Evolutionary conservation across 139 green algal species (phyloP).

Genomic region (Tetratostichococcus sp.): DNA sequence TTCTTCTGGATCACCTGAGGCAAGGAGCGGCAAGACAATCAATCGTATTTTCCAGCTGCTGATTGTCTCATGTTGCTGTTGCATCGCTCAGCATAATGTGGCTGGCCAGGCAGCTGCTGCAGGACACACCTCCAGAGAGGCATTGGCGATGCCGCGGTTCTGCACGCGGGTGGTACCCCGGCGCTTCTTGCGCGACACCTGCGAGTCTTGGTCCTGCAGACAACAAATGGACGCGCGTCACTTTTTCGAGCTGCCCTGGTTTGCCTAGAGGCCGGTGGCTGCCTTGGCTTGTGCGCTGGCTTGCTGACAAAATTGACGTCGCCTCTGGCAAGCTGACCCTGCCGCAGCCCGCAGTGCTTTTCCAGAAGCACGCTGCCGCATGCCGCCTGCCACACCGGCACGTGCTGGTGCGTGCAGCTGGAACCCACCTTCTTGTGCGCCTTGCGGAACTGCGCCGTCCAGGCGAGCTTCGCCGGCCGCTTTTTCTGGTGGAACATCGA

Average conservation of each 20-base stretch:
- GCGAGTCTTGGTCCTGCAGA: constrained; percentile 55
- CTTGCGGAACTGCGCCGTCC: constrained; percentile 93
- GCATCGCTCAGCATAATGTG: too few relatives aligned
- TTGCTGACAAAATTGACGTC: too few relatives aligned
- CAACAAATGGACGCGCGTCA: too few relatives aligned
- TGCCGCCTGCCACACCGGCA: too few relatives aligned
- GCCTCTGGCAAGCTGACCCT: too few relatives aligned
- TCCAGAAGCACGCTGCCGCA: too few relatives aligned
- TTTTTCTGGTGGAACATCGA: constrained; percentile 86
- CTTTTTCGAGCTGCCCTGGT: too few relatives aligned
- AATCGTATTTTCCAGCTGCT: too few relatives aligned
- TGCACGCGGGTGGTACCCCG: constrained; percentile 51
- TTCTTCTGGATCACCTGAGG: constrained; percentile 83
- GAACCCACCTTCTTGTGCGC: constrained; percentile 90
- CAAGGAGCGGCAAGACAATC: too few relatives aligned
- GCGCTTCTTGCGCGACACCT: constrained; percentile 85
- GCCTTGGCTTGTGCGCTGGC: not conserved
- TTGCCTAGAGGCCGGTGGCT: not conserved
- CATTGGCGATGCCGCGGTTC: constrained; percentile 78
- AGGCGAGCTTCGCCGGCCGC: constrained; percentile 94
- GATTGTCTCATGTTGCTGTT: too few relatives aligned
- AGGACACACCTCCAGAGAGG: constrained; percentile 69
- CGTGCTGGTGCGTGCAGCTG: too few relatives aligned
- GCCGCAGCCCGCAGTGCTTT: too few relatives aligned
- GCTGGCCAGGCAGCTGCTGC: not conserved